These are phyloP conservation scores for Extremus antarcticus DNA, from an alignment of 495 filamentous ascomycete species.

Conservation along the genomic window DNA sequence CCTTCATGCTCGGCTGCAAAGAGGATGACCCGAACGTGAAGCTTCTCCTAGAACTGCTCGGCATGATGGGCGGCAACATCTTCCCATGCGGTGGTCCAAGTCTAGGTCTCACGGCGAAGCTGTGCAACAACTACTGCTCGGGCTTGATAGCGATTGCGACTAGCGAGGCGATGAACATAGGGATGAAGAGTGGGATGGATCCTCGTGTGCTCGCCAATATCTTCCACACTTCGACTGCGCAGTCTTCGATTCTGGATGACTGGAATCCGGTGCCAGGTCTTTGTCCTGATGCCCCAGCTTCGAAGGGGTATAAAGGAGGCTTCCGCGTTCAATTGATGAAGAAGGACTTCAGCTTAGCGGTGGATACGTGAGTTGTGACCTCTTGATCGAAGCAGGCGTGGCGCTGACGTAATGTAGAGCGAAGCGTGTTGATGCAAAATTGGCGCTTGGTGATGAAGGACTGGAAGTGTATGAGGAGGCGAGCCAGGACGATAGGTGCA, in stretches of 20 bases:
- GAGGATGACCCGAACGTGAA: conserved; percentile 27
- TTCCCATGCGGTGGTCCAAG: conserved; percentile 42
- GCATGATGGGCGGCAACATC: conserved; percentile 38
- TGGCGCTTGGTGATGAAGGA: conserved; percentile 32
- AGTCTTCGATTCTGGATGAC: conserved; percentile 40
- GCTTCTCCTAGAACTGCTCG: conserved; percentile 26
- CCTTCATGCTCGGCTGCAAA: conserved; percentile 39
- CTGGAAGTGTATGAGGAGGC: conserved; percentile 40
- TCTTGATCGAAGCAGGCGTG: too few relatives aligned
- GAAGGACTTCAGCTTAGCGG: conserved; percentile 42
- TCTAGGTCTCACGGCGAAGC: conserved; percentile 43
- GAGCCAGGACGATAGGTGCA: conserved; percentile 35
- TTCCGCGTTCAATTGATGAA: conserved; percentile 45
- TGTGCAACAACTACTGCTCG: conserved; percentile 46
- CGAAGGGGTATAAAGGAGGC: conserved; percentile 38
- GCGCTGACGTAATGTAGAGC: too few relatives aligned
- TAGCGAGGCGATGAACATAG: conserved; percentile 45
- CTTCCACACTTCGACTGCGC: conserved; percentile 39
- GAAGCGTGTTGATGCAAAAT: conserved; percentile 33
- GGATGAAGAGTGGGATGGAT: conserved; percentile 42
- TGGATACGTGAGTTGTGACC: too few relatives aligned
- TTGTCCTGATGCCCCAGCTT: conserved; percentile 36
- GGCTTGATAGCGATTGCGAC: conserved; percentile 43
- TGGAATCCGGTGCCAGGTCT: conserved; percentile 44
- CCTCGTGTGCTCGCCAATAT: conserved; percentile 38